Evolutionary conservation across 495 filamentous ascomycete species (phyloP).

Genomic region (Xylaria longipes): DNA sequence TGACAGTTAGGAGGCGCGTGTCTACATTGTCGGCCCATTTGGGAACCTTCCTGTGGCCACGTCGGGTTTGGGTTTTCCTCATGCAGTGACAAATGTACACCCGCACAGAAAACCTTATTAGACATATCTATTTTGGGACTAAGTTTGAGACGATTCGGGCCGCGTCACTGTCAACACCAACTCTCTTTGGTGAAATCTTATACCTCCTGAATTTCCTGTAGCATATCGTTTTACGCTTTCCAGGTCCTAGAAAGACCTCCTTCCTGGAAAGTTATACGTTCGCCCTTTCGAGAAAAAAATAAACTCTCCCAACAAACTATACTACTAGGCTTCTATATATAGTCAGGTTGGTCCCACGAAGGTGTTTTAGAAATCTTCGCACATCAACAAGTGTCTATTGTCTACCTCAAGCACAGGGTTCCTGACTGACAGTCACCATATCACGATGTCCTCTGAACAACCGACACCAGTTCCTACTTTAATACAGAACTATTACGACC

Average conservation of each 20-base stretch:
- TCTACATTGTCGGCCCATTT: neutral
- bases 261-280: neutral
- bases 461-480: neutral
- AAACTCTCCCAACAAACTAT: neutral
- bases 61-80: neutral
- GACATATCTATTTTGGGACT: neutral
- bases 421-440: too few species aligned
- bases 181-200: too few species aligned
- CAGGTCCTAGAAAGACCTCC: neutral
- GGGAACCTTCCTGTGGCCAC: neutral
- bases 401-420: too few species aligned
- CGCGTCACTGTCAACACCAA: neutral
- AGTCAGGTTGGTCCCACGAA: too few species aligned
- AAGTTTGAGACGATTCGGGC: neutral
- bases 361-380: too few species aligned
- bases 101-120: neutral
- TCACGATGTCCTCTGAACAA: neutral
- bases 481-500: neutral
- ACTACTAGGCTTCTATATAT: too few species aligned
- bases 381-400: too few species aligned
- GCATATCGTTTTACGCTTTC: too few species aligned
- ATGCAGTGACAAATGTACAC: neutral
- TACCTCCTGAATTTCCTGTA: too few species aligned
- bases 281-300: neutral
- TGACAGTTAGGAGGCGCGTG: neutral